Conservation (phyloP, 129 eudicot species). For the Centaurea solstitialis region DNA sequence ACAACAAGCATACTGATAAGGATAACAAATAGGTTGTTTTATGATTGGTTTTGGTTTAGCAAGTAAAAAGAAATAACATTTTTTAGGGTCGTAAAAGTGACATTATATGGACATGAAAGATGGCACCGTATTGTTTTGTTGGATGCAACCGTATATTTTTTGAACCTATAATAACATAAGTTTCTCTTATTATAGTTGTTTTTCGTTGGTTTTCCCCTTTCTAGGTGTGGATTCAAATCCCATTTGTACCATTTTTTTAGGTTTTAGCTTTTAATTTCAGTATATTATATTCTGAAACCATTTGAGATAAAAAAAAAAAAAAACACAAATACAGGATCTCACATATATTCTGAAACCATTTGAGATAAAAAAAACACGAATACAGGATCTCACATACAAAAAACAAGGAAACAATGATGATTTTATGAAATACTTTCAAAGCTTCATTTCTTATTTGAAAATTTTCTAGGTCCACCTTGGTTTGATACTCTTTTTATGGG, state of each 20-base stretch:
- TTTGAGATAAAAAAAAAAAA: too few relatives aligned
- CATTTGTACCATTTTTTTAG: too few relatives aligned
- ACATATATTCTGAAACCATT: not conserved
- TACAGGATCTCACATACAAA: not conserved
- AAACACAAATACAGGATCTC: not conserved
- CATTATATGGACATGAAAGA: not conserved
- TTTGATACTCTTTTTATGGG: not conserved
- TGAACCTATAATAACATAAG: not conserved
- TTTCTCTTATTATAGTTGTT: too few relatives aligned
- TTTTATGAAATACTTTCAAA: too few relatives aligned
- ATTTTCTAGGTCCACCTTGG: not conserved
- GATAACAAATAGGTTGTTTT: not conserved
- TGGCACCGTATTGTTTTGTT: not conserved
- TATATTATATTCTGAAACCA: too few relatives aligned
- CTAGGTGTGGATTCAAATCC: not conserved
- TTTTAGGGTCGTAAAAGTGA: too few relatives aligned
- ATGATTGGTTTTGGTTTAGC: not conserved
- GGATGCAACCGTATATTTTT: too few relatives aligned
- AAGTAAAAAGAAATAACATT: not conserved
- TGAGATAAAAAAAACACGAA: too few relatives aligned
- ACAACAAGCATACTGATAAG: not conserved
- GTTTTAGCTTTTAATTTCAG: too few relatives aligned
- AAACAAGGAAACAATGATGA: not conserved
- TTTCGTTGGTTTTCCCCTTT: not conserved
- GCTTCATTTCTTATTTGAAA: too few relatives aligned